Evolutionary conservation across 192 early-diverging fungal species (phyloP).

Genomic region (Paraglomus brasilianum): DNA sequence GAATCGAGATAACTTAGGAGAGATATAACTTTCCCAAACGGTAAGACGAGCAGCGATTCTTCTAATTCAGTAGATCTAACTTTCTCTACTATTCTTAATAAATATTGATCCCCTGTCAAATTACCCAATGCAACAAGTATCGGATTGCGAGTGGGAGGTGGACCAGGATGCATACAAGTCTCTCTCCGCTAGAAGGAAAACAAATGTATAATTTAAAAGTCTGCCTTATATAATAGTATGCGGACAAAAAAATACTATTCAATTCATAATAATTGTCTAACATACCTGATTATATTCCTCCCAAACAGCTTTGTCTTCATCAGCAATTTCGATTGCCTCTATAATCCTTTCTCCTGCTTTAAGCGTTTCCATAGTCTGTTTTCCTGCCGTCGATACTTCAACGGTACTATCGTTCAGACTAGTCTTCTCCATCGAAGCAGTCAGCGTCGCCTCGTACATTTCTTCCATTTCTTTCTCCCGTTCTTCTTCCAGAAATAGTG

Average conservation of each 20-base stretch:
- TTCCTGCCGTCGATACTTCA: conserved; percentile 74
- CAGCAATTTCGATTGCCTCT: conserved; percentile 88
- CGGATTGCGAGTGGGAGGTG: conserved; percentile 57
- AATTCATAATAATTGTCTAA: conserved; percentile 8
- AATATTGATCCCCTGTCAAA: conserved; percentile 73
- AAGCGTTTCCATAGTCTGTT: conserved; percentile 90
- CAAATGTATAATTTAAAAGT: neutral
- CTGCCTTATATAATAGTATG: neutral
- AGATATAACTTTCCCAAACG: conserved; percentile 76
- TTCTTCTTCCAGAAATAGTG: conserved; percentile 94
- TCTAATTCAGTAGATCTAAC: conserved; percentile 86
- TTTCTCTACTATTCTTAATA: conserved; percentile 72
- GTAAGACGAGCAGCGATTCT: conserved; percentile 85
- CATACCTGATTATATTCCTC: conserved; percentile 57
- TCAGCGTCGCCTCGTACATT: conserved; percentile 76
- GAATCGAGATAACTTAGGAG: conserved; percentile 75
- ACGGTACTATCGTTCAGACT: conserved; percentile 47
- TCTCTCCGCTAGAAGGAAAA: conserved; percentile 37
- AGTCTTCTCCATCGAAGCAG: conserved; percentile 62
- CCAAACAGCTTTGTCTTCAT: conserved; percentile 74
- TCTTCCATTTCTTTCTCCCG: conserved; percentile 92
- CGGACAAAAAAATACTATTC: neutral
- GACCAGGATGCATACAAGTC: conserved; percentile 38
- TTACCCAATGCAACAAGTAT: conserved; percentile 64
- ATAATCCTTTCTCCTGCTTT: conserved; percentile 94